Base-by-base conservation (phyloP, 2,329 filamentous ascomycete species). In the Sphaerostilbella broomeana region DNA sequence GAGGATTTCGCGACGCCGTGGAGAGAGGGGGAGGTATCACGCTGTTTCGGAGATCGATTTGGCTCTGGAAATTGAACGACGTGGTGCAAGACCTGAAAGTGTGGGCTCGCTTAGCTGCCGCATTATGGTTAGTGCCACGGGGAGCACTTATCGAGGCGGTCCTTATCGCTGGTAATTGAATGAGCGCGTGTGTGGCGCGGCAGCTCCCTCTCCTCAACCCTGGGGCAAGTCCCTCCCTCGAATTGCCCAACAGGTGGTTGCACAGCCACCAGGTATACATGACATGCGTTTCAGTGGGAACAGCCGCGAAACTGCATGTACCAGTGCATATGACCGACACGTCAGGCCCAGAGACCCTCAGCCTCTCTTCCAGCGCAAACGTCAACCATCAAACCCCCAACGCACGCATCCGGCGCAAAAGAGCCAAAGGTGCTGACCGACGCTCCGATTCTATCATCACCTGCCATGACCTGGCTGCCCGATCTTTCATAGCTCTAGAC, bases 71-170 rank as follows among this genome's bases (percentile, higher is more conserved):
- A 57, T 56, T 55, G 35, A 15, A 34, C 28, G 24, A 28, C 10
- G 25, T 16, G 10, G 11, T 26, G 35, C 22, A 35, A 46, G 44
- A 42, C 46, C 37, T 45, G 56, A 56, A 57, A 52, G 53, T 68
- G 68, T 70, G 68, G 59, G 63, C 58, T 60, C 59, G 57, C 55
- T 60, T 62, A 63, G 52, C 34, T 58, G 45, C 35, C 55, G 46
- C 24, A 40, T 51, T 49, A 11, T 24, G 53, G 55, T 50, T 61
- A 61, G 57, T 44, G 49, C n/a, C 44, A 20, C 8, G 29, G 11
- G 17, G 16, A 8, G 18, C 34, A 25, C 22, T 39, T 44, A 42
- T 43, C 46, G 36, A 35, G 42, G 45, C 12, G 21, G n/a, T 43
- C 42, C 48, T 46, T 49, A 51, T 48, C 31, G 28, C 11, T 28